Evolutionary conservation across 768 basidiomycete species (phyloP), one percentile per base, ranked within the genome.

Genomic region (Collybiopsis confluens): DNA sequence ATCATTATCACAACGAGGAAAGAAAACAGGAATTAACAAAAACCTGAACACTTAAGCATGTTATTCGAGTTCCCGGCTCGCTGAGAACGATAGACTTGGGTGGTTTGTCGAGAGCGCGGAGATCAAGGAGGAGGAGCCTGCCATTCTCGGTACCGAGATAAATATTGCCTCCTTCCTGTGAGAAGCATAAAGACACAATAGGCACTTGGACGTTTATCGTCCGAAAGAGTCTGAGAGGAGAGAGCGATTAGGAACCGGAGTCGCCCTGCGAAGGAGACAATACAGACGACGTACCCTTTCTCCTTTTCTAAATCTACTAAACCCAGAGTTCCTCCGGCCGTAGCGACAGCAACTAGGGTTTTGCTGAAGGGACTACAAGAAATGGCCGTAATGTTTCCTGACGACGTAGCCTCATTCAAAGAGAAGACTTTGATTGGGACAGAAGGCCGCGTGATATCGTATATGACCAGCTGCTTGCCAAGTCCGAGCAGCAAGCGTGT

Each of bases 291-390:
- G 42, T 60, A 88, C 88, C 79, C 78, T 59, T 83, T 83, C 54
- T 89, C 86, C 64, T 88, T 90, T 45, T 90, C 86, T 21, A 91
- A 62, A 62, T 91, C 89, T 45, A 90, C 67, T 7, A 90, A 72
- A 3, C 67, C 73, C 10, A 90, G 72, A 40, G 70, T 68, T 1
- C 86, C 87, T 3, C 67, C 70, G 11, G 76, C 70, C 38, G 77
- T 83, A 1, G 77, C 80, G 40, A 77, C 76, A 2, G 83, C 83
- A 23, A 86, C 72, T 30, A 90, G 69, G 2, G 83, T 85, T 70
- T 85, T 89, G 68, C 87, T 89, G 65, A 88, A 90, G 6, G 88
- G 86, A 57, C 87, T 88, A 56, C 79, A 82, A 6, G 80, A 73
- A 8, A 89, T 65, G 11, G 76, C 77, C 3, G 79, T 65, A 21